These are phyloP conservation scores for Candida ortonii DNA, from an alignment of 805 yeast genomes.

Conservation along the genomic window DNA sequence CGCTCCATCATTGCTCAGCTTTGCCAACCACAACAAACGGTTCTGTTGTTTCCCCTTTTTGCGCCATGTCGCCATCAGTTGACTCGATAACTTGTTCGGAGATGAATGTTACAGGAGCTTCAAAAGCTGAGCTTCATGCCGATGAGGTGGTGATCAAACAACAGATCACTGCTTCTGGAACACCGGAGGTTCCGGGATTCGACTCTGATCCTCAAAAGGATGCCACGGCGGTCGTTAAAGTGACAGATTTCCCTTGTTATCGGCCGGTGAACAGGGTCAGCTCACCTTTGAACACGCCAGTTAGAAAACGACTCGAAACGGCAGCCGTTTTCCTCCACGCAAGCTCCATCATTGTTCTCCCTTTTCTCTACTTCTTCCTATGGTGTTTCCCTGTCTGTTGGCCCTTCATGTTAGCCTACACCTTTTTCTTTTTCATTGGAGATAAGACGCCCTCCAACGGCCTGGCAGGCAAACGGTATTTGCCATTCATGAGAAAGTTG, in stretches of 20 bases:
- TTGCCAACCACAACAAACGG: too few relatives aligned
- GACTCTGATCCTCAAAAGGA: too few relatives aligned
- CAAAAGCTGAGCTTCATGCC: too few relatives aligned
- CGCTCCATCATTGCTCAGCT: too few relatives aligned
- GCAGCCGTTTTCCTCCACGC: conserved; percentile 71
- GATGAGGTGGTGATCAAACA: too few relatives aligned
- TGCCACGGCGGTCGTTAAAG: too few relatives aligned
- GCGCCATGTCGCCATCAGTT: conserved; percentile 5
- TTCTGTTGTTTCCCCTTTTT: too few relatives aligned
- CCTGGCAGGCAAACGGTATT: conserved; percentile 53
- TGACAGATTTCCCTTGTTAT: too few relatives aligned
- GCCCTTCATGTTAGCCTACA: conserved; percentile 64
- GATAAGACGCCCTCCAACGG: conserved; percentile 80
- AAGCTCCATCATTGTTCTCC: conserved; percentile 60
- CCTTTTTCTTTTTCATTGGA: conserved; percentile 49
- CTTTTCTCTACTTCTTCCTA: conserved; percentile 51
- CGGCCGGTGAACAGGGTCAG: conserved; percentile 35
- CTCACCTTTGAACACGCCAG: conserved; percentile 58
- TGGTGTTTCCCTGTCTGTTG: conserved; percentile 53
- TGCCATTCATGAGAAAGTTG: conserved; percentile 53
- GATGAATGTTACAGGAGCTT: too few relatives aligned
- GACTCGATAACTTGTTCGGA: too few relatives aligned
- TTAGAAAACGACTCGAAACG: conserved; percentile 60
- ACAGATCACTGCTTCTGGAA: too few relatives aligned
- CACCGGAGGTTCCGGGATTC: too few relatives aligned